Conservation (phyloP, 1,284 basidiomycete genomes). For the Puccinia triticina region DNA sequence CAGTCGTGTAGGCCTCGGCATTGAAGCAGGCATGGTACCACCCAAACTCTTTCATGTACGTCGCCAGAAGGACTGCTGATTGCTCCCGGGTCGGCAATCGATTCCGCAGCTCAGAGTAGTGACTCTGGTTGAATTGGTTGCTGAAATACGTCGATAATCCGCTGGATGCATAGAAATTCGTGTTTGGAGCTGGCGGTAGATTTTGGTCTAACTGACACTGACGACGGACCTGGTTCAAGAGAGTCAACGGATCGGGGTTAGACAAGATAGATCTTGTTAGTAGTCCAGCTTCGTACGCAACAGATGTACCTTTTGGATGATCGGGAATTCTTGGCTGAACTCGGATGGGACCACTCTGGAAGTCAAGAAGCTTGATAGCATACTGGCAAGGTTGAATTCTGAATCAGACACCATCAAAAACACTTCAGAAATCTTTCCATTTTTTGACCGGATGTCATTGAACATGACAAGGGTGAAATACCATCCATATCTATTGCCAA, state of each 20-base stretch:
- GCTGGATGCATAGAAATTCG: slow-evolving; percentile 13
- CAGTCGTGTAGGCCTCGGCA: neutral
- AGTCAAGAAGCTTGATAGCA: slow-evolving; percentile 16
- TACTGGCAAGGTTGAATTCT: slow-evolving; percentile 32
- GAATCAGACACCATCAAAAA: neutral
- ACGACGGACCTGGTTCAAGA: slow-evolving; percentile 25
- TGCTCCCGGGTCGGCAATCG: slow-evolving; percentile 38
- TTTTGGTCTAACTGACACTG: slow-evolving; percentile 30
- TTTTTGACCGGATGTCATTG: too few relatives aligned
- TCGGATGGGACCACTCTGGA: slow-evolving; percentile 17
- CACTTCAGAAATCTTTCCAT: neutral
- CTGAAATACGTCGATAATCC: slow-evolving; percentile 38
- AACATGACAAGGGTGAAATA: neutral
- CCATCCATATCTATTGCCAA: slow-evolving; percentile 42
- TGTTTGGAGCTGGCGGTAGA: neutral
- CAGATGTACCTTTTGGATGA: slow-evolving; percentile 17
- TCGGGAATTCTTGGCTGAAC: slow-evolving; percentile 26
- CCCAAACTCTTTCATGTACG: slow-evolving; percentile 36
- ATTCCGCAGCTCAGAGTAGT: slow-evolving; percentile 21
- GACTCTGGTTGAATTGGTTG: slow-evolving; percentile 5
- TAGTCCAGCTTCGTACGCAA: neutral
- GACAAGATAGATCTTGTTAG: neutral
- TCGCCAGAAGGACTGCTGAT: slow-evolving; percentile 15
- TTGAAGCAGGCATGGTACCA: slow-evolving; percentile 51
- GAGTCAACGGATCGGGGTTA: neutral